phyloP scores from a whole-genome alignment of 2,329 filamentous ascomycete species.

The Fusarium aywerte region DNA sequence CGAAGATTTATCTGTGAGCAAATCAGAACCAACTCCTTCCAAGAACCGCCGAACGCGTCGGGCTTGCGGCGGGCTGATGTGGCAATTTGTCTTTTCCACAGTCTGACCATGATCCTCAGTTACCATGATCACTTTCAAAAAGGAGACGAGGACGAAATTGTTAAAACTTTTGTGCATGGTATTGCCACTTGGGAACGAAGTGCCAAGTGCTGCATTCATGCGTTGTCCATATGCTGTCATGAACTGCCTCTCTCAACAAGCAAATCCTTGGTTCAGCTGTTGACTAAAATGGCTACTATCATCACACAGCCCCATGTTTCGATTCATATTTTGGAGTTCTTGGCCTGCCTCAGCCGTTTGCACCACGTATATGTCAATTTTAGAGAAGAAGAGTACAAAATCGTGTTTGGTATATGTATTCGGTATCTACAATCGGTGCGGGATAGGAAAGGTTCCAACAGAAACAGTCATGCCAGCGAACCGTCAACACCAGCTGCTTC shows the following conservation, averaged over 20 bases:
- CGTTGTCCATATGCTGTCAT: constrained; percentile 92
- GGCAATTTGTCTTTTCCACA: constrained; percentile 87
- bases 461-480: constrained; percentile 60
- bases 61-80: constrained; percentile 89
- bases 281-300: constrained; percentile 94
- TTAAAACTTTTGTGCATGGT: constrained; percentile 85
- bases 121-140: constrained; percentile 89
- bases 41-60: constrained; percentile 81
- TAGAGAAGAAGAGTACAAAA: constrained; percentile 89
- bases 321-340: constrained; percentile 94
- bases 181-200: constrained; percentile 87
- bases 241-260: constrained; percentile 89
- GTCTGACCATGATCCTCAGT: constrained; percentile 86
- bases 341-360: constrained; percentile 87
- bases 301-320: constrained; percentile 93
- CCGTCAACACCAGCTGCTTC: constrained; percentile 47
- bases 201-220: constrained; percentile 93
- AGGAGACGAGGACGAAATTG: constrained; percentile 87
- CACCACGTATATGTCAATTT: constrained; percentile 89
- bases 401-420: constrained; percentile 95
- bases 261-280: constrained; percentile 84
- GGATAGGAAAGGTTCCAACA: constrained; percentile 66
- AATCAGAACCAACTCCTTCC: constrained; percentile 79
- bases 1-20: constrained; percentile 84
- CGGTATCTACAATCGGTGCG: constrained; percentile 90